Conservation (phyloP, 2,329 filamentous ascomycete species). For the Thermoascus crustaceus region DNA sequence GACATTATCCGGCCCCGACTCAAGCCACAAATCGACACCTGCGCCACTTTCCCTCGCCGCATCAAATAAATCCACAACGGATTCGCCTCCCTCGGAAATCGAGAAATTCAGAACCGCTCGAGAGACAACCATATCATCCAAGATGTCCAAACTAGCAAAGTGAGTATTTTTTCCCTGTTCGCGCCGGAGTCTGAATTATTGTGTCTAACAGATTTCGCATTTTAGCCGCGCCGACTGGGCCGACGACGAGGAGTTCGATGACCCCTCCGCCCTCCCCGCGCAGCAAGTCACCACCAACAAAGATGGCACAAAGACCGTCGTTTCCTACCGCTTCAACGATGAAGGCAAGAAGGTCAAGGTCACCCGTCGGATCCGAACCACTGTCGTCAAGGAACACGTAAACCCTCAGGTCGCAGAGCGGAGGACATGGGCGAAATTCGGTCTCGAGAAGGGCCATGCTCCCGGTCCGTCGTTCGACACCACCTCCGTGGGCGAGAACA, state of each 20-base stretch:
- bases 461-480: constrained; percentile 79
- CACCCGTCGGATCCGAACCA: constrained; percentile 88
- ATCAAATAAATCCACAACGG: constrained; percentile 37
- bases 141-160: constrained; percentile 42
- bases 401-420: constrained; percentile 96
- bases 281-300: constrained; percentile 91
- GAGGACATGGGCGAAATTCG: constrained; percentile 89
- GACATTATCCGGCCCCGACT: constrained; percentile 13
- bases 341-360: constrained; percentile 94
- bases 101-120: constrained; percentile 30
- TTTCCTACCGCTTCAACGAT: constrained; percentile 85
- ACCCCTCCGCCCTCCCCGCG: constrained; percentile 75
- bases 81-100: constrained; percentile 32
- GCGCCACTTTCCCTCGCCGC: constrained; percentile 26
- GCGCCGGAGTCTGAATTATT: too few species aligned
- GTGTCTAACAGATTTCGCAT: constrained; percentile 16
- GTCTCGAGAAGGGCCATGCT: constrained; percentile 75
- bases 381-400: constrained; percentile 82
- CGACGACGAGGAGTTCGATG: constrained; percentile 79
- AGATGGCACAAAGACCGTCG: constrained; percentile 93
- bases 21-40: constrained; percentile 20
- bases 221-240: constrained; percentile 73
- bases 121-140: constrained; percentile 22
- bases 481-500: constrained; percentile 93
- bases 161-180: constrained; percentile 26